phyloP scores from a whole-genome alignment of 371 early-diverging fungal genomes.

The Mortierella sp. region DNA sequence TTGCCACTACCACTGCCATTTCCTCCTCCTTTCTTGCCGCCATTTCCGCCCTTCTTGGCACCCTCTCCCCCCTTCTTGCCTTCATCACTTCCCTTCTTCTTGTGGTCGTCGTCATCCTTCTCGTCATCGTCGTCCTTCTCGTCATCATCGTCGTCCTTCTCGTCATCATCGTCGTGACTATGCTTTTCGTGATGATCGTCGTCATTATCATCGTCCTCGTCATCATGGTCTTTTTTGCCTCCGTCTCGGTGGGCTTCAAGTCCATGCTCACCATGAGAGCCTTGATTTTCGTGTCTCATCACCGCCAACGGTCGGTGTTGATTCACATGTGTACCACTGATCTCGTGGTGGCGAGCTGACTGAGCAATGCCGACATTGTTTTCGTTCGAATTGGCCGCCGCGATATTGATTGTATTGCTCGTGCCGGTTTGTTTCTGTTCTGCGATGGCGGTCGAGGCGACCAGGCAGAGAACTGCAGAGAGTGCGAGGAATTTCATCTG shows the following conservation, averaged over 20 bases:
- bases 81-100: neutral
- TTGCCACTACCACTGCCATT: too few species aligned
- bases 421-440: neutral
- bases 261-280: constrained; percentile 1
- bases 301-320: constrained; percentile 2
- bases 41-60: neutral
- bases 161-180: constrained; percentile 1
- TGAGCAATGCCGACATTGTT: too few species aligned
- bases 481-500: constrained; percentile 33
- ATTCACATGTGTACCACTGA: neutral
- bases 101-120: neutral
- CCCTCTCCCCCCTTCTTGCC: neutral
- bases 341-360: constrained; percentile 2
- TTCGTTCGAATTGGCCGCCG: too few species aligned
- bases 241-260: neutral
- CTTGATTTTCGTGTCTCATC: neutral
- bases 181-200: constrained; percentile 13
- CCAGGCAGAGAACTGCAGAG: constrained; percentile 32
- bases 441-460: constrained; percentile 16
- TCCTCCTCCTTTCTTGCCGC: constrained; percentile 8
- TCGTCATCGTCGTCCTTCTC: neutral
- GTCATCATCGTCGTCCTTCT: neutral
- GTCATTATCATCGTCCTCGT: constrained; percentile 4
- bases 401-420: too few species aligned
- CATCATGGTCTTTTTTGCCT: neutral